Evolutionary conservation across 129 eudicot species (phyloP).

Genomic region (Deinandra increscens): DNA sequence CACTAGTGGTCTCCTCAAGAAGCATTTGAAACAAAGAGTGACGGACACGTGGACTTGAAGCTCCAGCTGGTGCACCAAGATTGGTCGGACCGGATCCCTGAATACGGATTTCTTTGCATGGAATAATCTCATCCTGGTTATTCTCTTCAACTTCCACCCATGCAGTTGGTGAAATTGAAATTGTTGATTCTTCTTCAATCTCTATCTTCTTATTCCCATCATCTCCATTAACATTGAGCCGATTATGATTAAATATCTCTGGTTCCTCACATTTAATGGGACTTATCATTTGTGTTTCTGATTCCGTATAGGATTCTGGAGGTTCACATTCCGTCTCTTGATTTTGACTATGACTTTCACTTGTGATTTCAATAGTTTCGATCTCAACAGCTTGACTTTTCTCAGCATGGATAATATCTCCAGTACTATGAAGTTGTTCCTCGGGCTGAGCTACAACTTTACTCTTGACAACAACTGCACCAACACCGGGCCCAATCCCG

Average conservation of each 20-base stretch:
- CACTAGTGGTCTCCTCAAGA: slow-evolving; percentile 87
- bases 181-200: slow-evolving; percentile 54
- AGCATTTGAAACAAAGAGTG: slow-evolving; percentile 97
- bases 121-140: slow-evolving; percentile 52
- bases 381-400: slow-evolving; percentile 34
- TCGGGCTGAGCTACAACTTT: slow-evolving; percentile 44
- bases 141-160: slow-evolving; percentile 83
- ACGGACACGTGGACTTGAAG: slow-evolving; percentile 73
- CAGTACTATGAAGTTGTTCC: slow-evolving; percentile 43
- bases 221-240: slow-evolving; percentile 29
- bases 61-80: slow-evolving; percentile 34
- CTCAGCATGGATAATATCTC: slow-evolving; percentile 32
- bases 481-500: slow-evolving; percentile 47
- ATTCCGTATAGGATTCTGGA: slow-evolving; percentile 17
- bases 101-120: slow-evolving; percentile 38
- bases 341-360: slow-evolving; percentile 28
- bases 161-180: slow-evolving; percentile 78
- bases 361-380: slow-evolving; percentile 35
- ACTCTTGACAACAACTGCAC: slow-evolving; percentile 52
- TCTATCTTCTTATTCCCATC: slow-evolving; percentile 22
- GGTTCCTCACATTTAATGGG: slow-evolving; percentile 36
- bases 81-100: slow-evolving; percentile 39
- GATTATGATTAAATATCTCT: slow-evolving; percentile 24
- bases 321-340: slow-evolving; percentile 39
- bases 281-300: slow-evolving; percentile 30